Conservation (phyloP, 2,329 filamentous ascomycete genomes). For the Penicillium sp. region DNA sequence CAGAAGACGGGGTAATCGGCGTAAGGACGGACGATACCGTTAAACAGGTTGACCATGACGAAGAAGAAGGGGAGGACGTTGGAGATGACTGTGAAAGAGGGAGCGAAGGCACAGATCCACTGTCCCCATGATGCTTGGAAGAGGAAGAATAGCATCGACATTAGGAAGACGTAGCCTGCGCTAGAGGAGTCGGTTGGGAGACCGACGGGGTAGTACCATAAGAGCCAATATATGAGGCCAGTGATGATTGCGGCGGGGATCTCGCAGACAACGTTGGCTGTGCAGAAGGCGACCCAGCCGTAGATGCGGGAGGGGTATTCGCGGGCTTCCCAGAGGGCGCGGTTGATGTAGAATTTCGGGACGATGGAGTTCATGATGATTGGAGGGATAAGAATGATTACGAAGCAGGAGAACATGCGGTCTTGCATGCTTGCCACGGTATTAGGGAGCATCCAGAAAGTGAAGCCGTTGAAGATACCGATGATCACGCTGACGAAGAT, state of each 20-base stretch:
- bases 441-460: slow-evolving; percentile 69
- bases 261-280: slow-evolving; percentile 70
- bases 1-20: slow-evolving; percentile 66
- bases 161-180: slow-evolving; percentile 74
- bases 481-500: slow-evolving; percentile 70
- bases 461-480: slow-evolving; percentile 78
- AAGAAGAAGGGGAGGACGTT: slow-evolving; percentile 80
- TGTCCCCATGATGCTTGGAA: slow-evolving; percentile 77
- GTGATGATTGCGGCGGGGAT: slow-evolving; percentile 68
- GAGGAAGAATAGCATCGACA: slow-evolving; percentile 75
- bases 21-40: slow-evolving; percentile 73
- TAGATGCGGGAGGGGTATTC: slow-evolving; percentile 76
- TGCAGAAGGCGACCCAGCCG: slow-evolving; percentile 74
- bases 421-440: slow-evolving; percentile 70
- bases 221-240: slow-evolving; percentile 66
- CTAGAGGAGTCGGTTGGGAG: slow-evolving; percentile 64
- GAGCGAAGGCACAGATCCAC: slow-evolving; percentile 81
- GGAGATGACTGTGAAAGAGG: slow-evolving; percentile 74
- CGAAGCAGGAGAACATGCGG: slow-evolving; percentile 71
- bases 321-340: slow-evolving; percentile 70
- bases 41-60: slow-evolving; percentile 74
- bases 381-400: slow-evolving; percentile 66
- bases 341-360: slow-evolving; percentile 75
- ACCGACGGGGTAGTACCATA: slow-evolving; percentile 77
- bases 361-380: slow-evolving; percentile 72